A percentile compares a stretch with the other conserved stretches of the same genome.
Evolutionary conservation across 2,329 filamentous ascomycete species (phyloP).

Genomic region (Clonostachys byssicola): DNA sequence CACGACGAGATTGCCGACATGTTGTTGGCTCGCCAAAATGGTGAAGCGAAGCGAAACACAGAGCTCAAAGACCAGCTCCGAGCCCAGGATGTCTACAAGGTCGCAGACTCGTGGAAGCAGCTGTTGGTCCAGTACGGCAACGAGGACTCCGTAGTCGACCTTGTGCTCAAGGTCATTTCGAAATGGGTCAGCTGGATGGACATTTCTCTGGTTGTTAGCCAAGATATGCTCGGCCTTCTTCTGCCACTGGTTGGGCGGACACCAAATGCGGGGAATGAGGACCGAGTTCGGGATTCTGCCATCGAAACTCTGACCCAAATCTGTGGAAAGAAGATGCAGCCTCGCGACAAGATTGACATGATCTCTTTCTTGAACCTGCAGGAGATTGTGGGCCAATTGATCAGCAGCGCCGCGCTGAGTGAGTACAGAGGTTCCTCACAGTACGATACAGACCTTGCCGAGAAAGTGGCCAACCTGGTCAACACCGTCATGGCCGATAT

Average conservation of each 20-base stretch:
- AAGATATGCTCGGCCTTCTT: slow-evolving; percentile 78
- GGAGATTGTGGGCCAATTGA: slow-evolving; percentile 80
- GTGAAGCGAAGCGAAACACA: slow-evolving; percentile 80
- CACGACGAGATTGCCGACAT: slow-evolving; percentile 98
- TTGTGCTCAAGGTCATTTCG: slow-evolving; percentile 86
- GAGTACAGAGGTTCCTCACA: slow-evolving; percentile 76
- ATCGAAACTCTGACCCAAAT: slow-evolving; percentile 96
- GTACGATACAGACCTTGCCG: slow-evolving; percentile 94
- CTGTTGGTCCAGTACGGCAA: slow-evolving; percentile 75
- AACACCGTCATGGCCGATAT: slow-evolving; percentile 87
- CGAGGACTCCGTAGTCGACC: slow-evolving; percentile 72
- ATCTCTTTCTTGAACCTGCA: slow-evolving; percentile 86
- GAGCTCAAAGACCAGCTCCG: slow-evolving; percentile 89
- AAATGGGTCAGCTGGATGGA: slow-evolving; percentile 99
- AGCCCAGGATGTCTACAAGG: slow-evolving; percentile 80
- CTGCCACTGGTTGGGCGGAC: slow-evolving; percentile 83
- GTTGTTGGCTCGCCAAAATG: slow-evolving; percentile 71
- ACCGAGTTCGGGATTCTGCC: slow-evolving; percentile 83
- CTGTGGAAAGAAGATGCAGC: slow-evolving; percentile 96
- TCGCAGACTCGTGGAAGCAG: slow-evolving; percentile 87
- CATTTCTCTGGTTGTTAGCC: slow-evolving; percentile 88
- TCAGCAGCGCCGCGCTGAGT: slow-evolving; percentile 75
- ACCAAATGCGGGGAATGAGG: slow-evolving; percentile 63
- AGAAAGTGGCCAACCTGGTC: slow-evolving; percentile 91
- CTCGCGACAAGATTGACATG: slow-evolving; percentile 88